A percentile compares a stretch with the other conserved stretches of the same genome.
These are phyloP conservation scores for Alternaria brassicicola DNA, from an alignment of 2,329 filamentous ascomycete genomes.

Conservation along the genomic window DNA sequence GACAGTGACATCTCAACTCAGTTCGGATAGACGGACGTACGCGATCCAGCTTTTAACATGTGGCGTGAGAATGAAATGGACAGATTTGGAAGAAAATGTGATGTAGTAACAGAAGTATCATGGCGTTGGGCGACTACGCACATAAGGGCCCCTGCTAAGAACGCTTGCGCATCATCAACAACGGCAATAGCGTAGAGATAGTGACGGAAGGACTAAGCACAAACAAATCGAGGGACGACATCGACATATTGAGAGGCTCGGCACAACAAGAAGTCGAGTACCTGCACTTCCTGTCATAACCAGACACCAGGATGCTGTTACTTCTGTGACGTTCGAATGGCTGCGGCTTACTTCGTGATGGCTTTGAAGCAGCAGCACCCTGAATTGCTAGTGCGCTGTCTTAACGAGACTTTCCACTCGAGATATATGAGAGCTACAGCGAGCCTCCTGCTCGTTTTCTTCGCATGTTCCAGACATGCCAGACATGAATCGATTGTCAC, in stretches of 20 bases:
- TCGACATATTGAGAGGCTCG: neutral
- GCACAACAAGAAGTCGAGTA: neutral
- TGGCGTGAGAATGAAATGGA: neutral
- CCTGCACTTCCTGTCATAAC: neutral
- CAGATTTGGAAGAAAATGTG: neutral
- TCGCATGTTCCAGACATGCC: neutral
- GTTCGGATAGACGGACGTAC: neutral
- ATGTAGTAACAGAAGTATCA: neutral
- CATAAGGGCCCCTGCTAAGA: neutral
- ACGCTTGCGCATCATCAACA: neutral
- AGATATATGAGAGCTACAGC: neutral
- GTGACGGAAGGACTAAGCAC: neutral
- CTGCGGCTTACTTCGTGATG: neutral
- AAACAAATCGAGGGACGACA: neutral
- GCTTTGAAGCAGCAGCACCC: neutral
- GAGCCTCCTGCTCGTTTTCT: neutral
- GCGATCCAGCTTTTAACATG: neutral
- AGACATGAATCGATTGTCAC: neutral
- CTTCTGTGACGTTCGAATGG: neutral
- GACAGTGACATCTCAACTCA: neutral
- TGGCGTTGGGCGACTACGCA: neutral
- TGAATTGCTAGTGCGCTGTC: neutral
- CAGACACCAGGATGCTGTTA: neutral
- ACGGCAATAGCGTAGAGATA: neutral
- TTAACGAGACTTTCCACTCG: neutral